Conservation (phyloP, 2,329 filamentous ascomycete species). For the Clonostachys rhizophaga region DNA sequence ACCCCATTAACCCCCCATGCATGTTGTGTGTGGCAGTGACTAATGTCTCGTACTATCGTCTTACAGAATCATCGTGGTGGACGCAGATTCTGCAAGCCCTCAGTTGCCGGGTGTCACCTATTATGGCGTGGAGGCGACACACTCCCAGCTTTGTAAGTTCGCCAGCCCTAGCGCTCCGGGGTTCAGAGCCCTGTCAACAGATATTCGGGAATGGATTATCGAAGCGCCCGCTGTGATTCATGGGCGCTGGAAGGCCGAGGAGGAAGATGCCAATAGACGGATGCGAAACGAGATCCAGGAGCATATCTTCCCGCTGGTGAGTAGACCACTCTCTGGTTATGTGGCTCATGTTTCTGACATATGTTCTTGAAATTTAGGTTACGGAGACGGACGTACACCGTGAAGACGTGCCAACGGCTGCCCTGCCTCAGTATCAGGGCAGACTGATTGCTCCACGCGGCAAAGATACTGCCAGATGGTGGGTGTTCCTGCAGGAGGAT, state of each 20-base stretch:
- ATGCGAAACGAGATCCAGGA: constrained; percentile 39
- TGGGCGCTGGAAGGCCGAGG: constrained; percentile 57
- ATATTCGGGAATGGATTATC: constrained; percentile 44
- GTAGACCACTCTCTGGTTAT: not conserved
- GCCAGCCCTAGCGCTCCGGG: constrained; percentile 59
- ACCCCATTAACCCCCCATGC: not conserved
- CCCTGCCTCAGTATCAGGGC: too few relatives aligned
- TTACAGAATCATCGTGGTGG: constrained; percentile 55
- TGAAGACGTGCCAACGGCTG: too few relatives aligned
- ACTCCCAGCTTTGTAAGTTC: constrained; percentile 71
- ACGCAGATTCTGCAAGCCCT: constrained; percentile 65
- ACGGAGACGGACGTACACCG: too few relatives aligned
- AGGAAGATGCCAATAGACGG: constrained; percentile 41
- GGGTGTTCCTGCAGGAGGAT: too few relatives aligned
- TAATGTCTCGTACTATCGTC: not conserved
- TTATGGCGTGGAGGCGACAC: constrained; percentile 71
- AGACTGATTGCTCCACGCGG: too few relatives aligned
- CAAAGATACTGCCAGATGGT: too few relatives aligned
- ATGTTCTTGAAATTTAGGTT: too few relatives aligned
- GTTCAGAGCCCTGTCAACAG: constrained; percentile 47
- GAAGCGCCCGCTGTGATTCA: constrained; percentile 50
- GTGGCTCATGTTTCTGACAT: too few relatives aligned
- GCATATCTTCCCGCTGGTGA: constrained; percentile 22
- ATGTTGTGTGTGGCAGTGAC: too few relatives aligned
- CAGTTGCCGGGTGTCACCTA: constrained; percentile 65